These are phyloP conservation scores for Colletotrichum coccodes DNA, from an alignment of 2,329 filamentous ascomycete species.

Conservation along the genomic window DNA sequence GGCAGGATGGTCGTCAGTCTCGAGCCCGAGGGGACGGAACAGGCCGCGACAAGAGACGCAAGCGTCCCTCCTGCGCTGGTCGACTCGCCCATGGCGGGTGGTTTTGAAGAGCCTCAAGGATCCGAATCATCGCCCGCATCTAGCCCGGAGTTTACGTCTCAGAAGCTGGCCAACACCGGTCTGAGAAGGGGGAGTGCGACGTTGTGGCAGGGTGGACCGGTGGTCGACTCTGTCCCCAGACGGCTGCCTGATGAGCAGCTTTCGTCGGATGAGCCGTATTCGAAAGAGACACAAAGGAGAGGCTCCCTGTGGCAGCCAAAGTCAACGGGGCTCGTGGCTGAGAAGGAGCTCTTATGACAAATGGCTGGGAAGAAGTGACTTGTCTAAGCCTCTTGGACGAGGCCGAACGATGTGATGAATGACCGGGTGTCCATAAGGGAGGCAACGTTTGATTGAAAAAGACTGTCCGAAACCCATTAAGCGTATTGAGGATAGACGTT, in stretches of 20 bases:
- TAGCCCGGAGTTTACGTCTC: constrained; percentile 23
- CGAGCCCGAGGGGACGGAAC: background rate
- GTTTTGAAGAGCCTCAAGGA: background rate
- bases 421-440: background rate
- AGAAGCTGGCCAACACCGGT: constrained; percentile 8
- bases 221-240: constrained; percentile 12
- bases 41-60: background rate
- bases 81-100: background rate
- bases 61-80: constrained; percentile 10
- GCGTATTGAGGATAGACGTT: background rate
- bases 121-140: constrained; percentile 3
- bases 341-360: constrained; percentile 8
- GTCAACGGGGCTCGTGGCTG: background rate
- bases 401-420: background rate
- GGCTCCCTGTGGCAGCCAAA: constrained; percentile 23
- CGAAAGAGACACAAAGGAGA: background rate
- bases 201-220: constrained; percentile 10
- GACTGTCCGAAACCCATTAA: background rate
- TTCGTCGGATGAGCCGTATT: background rate
- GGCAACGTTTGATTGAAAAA: background rate
- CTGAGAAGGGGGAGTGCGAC: constrained; percentile 15
- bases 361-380: background rate
- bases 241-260: constrained; percentile 8
- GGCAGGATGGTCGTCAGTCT: constrained; percentile 71
- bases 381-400: background rate